phyloP scores from a whole-genome alignment of 257 asterid species.

The Asclepias syriaca region DNA sequence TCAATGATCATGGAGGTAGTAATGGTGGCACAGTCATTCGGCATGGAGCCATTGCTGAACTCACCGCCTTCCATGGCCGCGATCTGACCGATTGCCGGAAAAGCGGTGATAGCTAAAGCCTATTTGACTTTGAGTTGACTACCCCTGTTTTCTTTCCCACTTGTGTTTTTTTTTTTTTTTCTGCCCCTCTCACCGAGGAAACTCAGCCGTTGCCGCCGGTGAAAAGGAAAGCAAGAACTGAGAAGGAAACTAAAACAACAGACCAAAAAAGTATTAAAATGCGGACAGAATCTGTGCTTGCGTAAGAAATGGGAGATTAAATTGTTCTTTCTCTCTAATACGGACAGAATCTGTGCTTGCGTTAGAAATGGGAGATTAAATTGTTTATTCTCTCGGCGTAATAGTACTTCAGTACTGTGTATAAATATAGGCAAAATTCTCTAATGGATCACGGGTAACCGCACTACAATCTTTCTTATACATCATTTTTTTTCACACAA shows the following conservation, averaged over 20 bases:
- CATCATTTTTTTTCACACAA: too few species aligned
- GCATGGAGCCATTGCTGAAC: neutral
- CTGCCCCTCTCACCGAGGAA: neutral
- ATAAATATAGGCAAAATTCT: too few species aligned
- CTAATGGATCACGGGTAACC: too few species aligned
- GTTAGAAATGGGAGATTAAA: neutral
- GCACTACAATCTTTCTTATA: too few species aligned
- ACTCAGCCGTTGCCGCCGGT: neutral
- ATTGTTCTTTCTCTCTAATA: neutral
- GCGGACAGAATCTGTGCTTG: neutral
- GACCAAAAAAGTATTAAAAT: neutral
- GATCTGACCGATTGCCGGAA: constrained; percentile 9
- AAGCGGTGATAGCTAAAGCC: neutral
- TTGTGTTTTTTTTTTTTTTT: neutral
- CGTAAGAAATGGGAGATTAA: neutral
- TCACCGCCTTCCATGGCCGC: constrained; percentile 42
- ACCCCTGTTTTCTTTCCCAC: neutral
- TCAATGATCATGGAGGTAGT: constrained; percentile 9
- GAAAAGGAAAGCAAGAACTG: neutral
- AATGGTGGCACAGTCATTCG: neutral
- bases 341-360: neutral
- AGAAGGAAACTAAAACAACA: neutral
- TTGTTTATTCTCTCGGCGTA: neutral
- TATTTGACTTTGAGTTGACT: constrained; percentile 43
- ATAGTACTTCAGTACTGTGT: too few species aligned